Evolutionary conservation across 148 eudicot genomes (phyloP), one percentile per base, ranked within the genome.

Genomic region (Polygonum maritimum): DNA sequence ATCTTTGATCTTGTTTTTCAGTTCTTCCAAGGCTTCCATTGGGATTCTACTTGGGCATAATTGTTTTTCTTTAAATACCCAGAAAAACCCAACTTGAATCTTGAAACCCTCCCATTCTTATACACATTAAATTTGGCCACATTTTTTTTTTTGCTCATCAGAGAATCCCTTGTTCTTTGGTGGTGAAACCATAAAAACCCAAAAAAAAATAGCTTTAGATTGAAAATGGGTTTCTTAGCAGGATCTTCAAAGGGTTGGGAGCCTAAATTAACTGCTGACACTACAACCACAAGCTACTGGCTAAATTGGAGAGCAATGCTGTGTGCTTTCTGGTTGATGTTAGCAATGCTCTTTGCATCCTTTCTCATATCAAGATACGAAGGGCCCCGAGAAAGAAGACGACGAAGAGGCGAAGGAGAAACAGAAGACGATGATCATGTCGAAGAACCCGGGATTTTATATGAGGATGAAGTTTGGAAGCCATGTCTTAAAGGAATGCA

Each of bases 391-490:
- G 9, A 55, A 19, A 19, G 19, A 55, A 55, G 62, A 55, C 26
- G 22, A 18, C 22, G 31, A 48, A 38, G 18, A 69, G 60, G 67
- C 31, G 31, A 26, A 57, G 81, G 72, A 58, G 18, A 47, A 0
- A 58, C 70, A 36, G 45, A 78, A 40, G 51, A 44, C 0, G 75
- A 45, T 19, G 75, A 69, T 36, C 21, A 69, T 15, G 73, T 15
- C 13, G 73, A 72, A 44, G 52, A 72, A 45, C 81, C 79, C 10
- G 93, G 89, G 18, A 21, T 80, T 36, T 71, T 93, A 75, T 89
- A 87, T 79, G 85, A 76, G 0, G 96, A 91, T 87, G 90, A 93
- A 86, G 83, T 81, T 81, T 93, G 98, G 98, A 87, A 74, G 79
- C 88, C 96, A 18, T 87, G 94, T 77, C 77, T 81, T 19, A 84